Conservation (phyloP, 2,329 filamentous ascomycete species). For the Microsporum canis region DNA sequence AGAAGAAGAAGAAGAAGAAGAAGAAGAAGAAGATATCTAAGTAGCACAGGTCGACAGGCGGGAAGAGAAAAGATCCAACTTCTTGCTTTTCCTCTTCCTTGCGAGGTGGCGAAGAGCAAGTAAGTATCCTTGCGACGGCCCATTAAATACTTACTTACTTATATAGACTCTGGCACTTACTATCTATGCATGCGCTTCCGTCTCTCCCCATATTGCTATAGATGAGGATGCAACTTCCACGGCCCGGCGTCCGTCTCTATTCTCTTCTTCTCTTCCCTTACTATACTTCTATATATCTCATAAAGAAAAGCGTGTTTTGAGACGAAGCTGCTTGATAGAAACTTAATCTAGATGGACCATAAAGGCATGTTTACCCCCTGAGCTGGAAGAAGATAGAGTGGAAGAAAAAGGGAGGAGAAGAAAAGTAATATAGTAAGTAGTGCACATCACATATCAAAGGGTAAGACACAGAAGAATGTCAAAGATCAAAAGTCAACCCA, state of each 20-base stretch:
- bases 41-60: neutral
- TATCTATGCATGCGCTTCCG: too few species aligned
- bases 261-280: neutral
- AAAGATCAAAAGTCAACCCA: neutral
- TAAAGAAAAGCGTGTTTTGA: too few species aligned
- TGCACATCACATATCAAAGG: neutral
- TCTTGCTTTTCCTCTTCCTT: neutral
- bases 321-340: neutral
- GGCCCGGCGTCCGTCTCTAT: neutral
- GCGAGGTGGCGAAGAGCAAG: neutral
- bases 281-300: neutral
- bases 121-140: neutral
- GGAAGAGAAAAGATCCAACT: neutral
- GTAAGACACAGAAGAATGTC: neutral
- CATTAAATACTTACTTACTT: too few species aligned
- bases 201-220: neutral
- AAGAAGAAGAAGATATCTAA: neutral
- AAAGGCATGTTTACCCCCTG: neutral
- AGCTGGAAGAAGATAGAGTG: neutral
- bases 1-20: neutral
- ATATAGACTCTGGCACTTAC: too few species aligned
- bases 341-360: neutral
- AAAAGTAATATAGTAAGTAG: neutral
- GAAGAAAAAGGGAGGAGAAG: neutral
- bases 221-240: neutral